phyloP scores from a whole-genome alignment of 768 basidiomycete species.

The Hemileccinum impolitum region DNA sequence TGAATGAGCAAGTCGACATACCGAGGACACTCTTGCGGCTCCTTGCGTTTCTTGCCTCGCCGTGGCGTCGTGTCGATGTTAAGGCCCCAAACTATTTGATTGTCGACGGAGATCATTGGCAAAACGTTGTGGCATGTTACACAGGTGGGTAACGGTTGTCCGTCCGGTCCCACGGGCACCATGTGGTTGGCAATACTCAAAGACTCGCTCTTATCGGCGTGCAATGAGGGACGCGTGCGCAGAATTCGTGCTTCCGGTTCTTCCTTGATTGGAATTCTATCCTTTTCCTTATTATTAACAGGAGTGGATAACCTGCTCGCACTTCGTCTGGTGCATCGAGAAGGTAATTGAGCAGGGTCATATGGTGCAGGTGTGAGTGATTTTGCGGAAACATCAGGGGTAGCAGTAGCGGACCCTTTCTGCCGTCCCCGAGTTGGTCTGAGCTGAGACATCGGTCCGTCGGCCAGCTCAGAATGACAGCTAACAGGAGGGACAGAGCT shows the following conservation, averaged over 20 bases:
- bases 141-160: conserved; percentile 67
- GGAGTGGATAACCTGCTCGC: conserved; percentile 33
- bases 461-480: conserved; percentile 27
- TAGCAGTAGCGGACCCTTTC: conserved; percentile 41
- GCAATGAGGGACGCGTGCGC: conserved; percentile 44
- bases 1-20: conserved; percentile 35
- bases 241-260: conserved; percentile 47
- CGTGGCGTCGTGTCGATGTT: conserved; percentile 44
- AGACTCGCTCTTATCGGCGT: conserved; percentile 34
- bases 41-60: conserved; percentile 54
- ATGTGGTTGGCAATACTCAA: conserved; percentile 40
- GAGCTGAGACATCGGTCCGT: conserved; percentile 35
- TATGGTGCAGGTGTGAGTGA: conserved; percentile 33
- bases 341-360: conserved; percentile 27
- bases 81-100: conserved; percentile 72
- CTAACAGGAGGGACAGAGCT: conserved; percentile 28
- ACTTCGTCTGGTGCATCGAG: conserved; percentile 27
- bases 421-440: conserved; percentile 58
- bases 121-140: conserved; percentile 67
- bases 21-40: conserved; percentile 73
- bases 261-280: conserved; percentile 45
- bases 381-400: conserved; percentile 47
- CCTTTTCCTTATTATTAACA: conserved; percentile 36
- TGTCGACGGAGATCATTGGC: conserved; percentile 74
- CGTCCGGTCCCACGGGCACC: conserved; percentile 56